Base-by-base conservation (phyloP, 2,329 filamentous ascomycete genomes). In the Colletotrichum lini region DNA sequence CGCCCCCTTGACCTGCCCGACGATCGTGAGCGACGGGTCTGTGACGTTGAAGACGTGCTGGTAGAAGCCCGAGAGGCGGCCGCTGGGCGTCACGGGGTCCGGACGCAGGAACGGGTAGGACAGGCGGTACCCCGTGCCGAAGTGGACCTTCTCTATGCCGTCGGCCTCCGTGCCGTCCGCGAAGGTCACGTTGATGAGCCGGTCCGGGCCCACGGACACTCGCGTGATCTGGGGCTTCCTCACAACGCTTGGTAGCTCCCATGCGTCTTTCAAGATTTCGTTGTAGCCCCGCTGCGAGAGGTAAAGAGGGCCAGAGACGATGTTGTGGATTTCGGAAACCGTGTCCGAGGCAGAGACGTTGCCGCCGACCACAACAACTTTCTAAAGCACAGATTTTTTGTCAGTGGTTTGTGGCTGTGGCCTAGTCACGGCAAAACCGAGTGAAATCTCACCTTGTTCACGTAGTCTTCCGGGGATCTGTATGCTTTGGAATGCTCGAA, bases 111-210 rank as follows among this genome's bases (percentile, higher is more conserved):
- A 90, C 0, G 87, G 88, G 0, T 90, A 77, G 1, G 86, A 87
- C 83, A 88, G 90, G 0, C 84, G 84, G 75, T 90, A 90, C 0
- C 89, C 89, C 0, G 89, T 91, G 7, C 86, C 89, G 69, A 90
- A 89, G 54, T 91, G 85, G 38, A 91, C 82, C 65, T 87, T 78
- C 73, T 91, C 88, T 16, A 91, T 84, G 9, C 85, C 80, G 1
- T 83, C 76, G 0, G 87, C 78, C 0, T 75, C 80, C 0, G 83
- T 83, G 0, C 87, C 87, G 65, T 90, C 87, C 53, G 83, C 81
- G 62, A 91, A 90, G 2, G 74, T 73, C 57, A 73, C 65, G 12
- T 77, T 76, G 3, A 81, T 68, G 0, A 87, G 74, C 7, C 82
- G 81, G 4, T 75, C 70, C 4, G 78, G 77, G 0, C 85, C 71